Percentiles rank a stretch among this genome's conserved stretches.
Conservation (phyloP, 257 asterid genomes). For the Craterostigma plantagineum region DNA sequence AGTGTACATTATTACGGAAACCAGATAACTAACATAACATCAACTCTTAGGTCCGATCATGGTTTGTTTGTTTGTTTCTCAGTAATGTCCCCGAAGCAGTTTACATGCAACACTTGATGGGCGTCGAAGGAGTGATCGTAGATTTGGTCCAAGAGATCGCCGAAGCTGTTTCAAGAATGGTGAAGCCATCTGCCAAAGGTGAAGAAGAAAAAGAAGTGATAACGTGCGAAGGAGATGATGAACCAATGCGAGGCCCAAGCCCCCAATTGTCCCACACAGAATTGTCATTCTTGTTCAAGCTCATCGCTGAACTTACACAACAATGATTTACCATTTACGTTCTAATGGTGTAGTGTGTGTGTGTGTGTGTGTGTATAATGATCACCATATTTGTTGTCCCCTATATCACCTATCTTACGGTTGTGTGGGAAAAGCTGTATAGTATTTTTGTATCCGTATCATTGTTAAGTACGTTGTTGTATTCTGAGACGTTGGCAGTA, state of each 20-base stretch:
- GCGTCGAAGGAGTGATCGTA: slow-evolving; percentile 82
- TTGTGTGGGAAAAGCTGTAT: no score
- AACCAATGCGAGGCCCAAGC: slow-evolving; percentile 14
- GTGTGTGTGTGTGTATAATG: no score
- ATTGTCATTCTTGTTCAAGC: slow-evolving; percentile 69
- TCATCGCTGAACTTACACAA: slow-evolving; percentile 43
- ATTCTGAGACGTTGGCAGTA: not conserved
- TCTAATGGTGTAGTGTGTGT: no score
- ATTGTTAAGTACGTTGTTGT: no score
- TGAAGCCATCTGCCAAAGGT: slow-evolving; percentile 19
- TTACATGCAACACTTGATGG: slow-evolving; percentile 79
- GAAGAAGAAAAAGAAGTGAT: no score
- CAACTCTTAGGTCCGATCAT: no score
- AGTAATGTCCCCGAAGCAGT: slow-evolving; percentile 83
- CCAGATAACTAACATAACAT: not conserved
- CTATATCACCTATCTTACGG: no score
- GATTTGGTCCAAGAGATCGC: slow-evolving; percentile 65
- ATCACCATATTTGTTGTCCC: no score
- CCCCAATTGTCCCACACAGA: slow-evolving; percentile 72
- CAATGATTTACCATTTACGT: no score
- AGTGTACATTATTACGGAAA: no score
- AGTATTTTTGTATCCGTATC: no score
- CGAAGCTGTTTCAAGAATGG: slow-evolving; percentile 34
- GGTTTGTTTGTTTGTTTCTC: not conserved
- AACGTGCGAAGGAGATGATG: slow-evolving; percentile 12